phyloP scores from a whole-genome alignment of 2,329 filamentous ascomycete genomes.

The Fusarium equiseti region DNA sequence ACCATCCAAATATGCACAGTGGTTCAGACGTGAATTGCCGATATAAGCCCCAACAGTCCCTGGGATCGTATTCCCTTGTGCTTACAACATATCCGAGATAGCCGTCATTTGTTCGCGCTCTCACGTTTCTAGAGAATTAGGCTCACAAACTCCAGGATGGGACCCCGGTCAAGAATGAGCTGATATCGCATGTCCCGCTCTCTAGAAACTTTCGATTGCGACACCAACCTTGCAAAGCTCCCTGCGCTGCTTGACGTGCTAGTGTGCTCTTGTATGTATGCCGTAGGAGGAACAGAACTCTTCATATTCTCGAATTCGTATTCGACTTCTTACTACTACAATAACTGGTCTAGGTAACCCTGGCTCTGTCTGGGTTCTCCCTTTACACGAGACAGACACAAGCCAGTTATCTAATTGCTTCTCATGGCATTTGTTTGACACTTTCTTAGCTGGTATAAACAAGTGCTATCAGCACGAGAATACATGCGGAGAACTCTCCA shows the following conservation, averaged over 20 bases:
- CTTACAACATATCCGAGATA: background rate
- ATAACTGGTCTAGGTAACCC: background rate
- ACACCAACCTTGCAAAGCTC: slow-evolving; percentile 1
- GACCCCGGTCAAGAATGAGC: background rate
- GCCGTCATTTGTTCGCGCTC: background rate
- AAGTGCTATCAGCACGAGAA: background rate
- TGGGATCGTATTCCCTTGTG: background rate
- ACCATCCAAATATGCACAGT: background rate
- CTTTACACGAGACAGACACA: background rate
- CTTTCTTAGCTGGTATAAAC: background rate
- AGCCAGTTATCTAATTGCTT: background rate
- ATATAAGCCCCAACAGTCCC: background rate
- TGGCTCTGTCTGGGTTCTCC: background rate
- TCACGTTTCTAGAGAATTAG: background rate
- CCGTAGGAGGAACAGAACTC: background rate
- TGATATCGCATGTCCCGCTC: background rate
- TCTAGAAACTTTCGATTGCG: slow-evolving; percentile 11
- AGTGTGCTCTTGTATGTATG: background rate
- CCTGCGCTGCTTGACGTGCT: background rate
- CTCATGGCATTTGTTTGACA: background rate
- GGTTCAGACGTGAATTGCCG: background rate
- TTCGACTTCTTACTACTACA: background rate
- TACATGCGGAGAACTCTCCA: background rate
- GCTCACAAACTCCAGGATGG: background rate
- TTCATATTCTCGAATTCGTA: slow-evolving; percentile 19